Evolutionary conservation across 192 early-diverging fungal species (phyloP).

Genomic region (Coemansia sp.): DNA sequence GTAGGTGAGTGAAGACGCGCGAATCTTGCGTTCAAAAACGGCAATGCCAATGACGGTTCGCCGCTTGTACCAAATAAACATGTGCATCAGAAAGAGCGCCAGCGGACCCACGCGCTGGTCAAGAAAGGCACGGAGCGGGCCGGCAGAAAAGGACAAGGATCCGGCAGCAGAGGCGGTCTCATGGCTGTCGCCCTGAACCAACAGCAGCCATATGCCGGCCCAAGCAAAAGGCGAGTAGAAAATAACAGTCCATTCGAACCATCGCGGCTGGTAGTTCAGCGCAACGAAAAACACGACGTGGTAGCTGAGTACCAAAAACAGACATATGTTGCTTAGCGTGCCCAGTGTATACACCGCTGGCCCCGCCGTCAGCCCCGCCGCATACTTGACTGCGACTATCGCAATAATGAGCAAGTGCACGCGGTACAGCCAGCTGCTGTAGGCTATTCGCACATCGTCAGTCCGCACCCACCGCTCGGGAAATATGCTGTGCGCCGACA

Average conservation of each 20-base stretch:
- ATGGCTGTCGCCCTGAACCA: slow-evolving; percentile 29
- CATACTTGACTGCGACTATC: slow-evolving; percentile 15
- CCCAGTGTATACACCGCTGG: slow-evolving; percentile 36
- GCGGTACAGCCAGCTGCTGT: slow-evolving; percentile 39
- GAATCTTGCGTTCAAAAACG: slow-evolving; percentile 42
- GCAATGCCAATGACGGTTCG: slow-evolving; percentile 44
- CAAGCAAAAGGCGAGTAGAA: slow-evolving; percentile 49
- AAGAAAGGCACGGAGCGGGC: slow-evolving; percentile 15
- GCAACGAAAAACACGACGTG: slow-evolving; percentile 38
- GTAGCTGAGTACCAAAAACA: slow-evolving; percentile 31
- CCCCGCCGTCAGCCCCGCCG: slow-evolving; percentile 26
- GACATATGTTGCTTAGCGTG: slow-evolving; percentile 27
- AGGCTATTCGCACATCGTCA: slow-evolving; percentile 30
- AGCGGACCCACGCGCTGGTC: slow-evolving; percentile 30
- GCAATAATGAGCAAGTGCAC: slow-evolving; percentile 29
- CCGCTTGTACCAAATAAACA: slow-evolving; percentile 47
- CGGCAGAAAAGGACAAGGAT: neutral
- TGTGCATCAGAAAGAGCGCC: slow-evolving; percentile 32
- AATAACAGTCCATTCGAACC: slow-evolving; percentile 34
- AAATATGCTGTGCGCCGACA: slow-evolving; percentile 16
- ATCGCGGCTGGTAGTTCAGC: slow-evolving; percentile 25
- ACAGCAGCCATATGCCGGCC: slow-evolving; percentile 40
- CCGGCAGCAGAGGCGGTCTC: slow-evolving; percentile 1
- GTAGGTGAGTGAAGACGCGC: slow-evolving; percentile 18
- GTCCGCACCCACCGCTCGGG: slow-evolving; percentile 28